Base-by-base conservation (phyloP, 2,329 filamentous ascomycete species). In the Aspergillus terreus region DNA sequence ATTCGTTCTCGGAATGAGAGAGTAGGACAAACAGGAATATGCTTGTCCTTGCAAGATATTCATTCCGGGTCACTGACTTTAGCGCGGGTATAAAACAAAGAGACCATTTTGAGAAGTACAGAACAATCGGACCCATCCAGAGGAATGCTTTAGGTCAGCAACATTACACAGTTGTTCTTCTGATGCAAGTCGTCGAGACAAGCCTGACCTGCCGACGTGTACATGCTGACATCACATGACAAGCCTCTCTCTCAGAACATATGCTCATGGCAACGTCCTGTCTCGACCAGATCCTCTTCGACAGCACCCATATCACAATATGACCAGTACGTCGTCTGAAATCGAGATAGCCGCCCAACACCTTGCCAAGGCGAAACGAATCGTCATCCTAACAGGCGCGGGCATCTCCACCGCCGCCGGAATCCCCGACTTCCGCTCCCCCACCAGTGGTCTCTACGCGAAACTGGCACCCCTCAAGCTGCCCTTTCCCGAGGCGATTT, bases 361-460 rank as follows among this genome's bases (percentile, higher is more conserved):
- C 17, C 30, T 46, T 40, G 51, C 53, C 9, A 23, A 55, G 17
- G 50, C 46, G 11, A 60, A 33, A 4, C 55, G 49, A 6, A 61
- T 65, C 11, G 52, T 64, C 42, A 56, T 59, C 44, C 45, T 66
- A n/a, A 47, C 85, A 0, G 90, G 90, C 49, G 90, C 90, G 4
- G 90, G 90, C 41, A 91, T 95, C 57, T 67, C 64, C 45, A 70
- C 68, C 1, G 76, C 75, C 10, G 75, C 72, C 1, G 73, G 73
- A 72, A 89, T 96, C 56, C 91, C 91, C 56, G 91, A 96, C 71
- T 96, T 96, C 70, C 80, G 91, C 58, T 91, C 88, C 2, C 90
- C 90, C 51, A 84, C 86, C 47, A 95, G 89, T 0, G 91, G 91
- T 2, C 80, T 96, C 4, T 96, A 96, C 68, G 85, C 87, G 63